A percentile compares a stretch with the other conserved stretches of the same genome.
Conservation (phyloP, 2,329 filamentous ascomycete genomes). For the Hyphodiscus sp. region DNA sequence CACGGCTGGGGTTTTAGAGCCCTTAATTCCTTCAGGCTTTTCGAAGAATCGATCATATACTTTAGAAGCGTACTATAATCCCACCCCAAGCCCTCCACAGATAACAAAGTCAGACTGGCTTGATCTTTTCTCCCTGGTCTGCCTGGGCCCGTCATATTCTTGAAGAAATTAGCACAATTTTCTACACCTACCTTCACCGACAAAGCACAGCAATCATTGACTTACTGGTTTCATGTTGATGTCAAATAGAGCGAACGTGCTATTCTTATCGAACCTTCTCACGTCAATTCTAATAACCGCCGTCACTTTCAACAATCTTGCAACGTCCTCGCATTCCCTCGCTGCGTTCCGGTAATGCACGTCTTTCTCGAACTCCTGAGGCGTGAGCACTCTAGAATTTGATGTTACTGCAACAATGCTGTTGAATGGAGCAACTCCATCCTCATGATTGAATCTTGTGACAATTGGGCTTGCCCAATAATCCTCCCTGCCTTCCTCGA, state of each 20-base stretch:
- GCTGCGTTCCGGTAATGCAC: conserved; percentile 29
- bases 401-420: conserved; percentile 39
- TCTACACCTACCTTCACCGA: no score
- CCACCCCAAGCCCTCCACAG: conserved; percentile 38
- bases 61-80: conserved; percentile 34
- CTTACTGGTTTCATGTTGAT: conserved; percentile 46
- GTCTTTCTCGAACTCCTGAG: conserved; percentile 28
- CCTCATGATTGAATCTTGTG: conserved; percentile 39
- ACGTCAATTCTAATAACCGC: conserved; percentile 43
- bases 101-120: conserved; percentile 39
- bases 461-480: conserved; percentile 42
- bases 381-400: conserved; percentile 38
- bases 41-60: conserved; percentile 29
- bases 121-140: conserved; percentile 42
- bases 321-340: conserved; percentile 36
- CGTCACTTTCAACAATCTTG: conserved; percentile 33
- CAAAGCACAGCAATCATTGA: conserved; percentile 2
- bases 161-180: neutral
- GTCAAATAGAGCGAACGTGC: conserved; percentile 42
- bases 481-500: conserved; percentile 8
- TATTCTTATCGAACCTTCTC: conserved; percentile 31
- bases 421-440: conserved; percentile 44
- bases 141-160: conserved; percentile 41
- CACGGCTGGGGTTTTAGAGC: no score
- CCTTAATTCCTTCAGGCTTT: conserved; percentile 1